These are phyloP conservation scores for Aspergillus fischeri DNA, from an alignment of 2,329 filamentous ascomycete species.

Conservation along the genomic window DNA sequence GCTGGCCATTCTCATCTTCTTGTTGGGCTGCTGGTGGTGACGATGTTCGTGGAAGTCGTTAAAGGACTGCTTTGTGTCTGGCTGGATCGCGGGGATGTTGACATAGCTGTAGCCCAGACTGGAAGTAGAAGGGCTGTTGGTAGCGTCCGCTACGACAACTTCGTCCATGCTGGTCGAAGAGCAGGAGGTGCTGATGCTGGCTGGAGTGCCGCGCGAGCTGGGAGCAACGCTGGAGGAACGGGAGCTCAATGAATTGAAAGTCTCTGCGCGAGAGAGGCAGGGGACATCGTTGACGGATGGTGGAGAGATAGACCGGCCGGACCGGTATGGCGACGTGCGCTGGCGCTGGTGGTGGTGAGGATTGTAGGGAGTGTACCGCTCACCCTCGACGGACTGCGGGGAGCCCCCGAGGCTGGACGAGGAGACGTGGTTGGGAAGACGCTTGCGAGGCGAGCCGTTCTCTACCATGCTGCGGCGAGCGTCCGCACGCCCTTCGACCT, in stretches of 20 bases:
- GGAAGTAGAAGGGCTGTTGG: conserved; percentile 28
- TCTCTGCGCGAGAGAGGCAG: conserved; percentile 38
- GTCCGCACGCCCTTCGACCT: conserved; percentile 28
- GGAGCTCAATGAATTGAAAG: conserved; percentile 39
- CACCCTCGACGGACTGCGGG: conserved; percentile 27
- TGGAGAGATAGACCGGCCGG: conserved; percentile 39
- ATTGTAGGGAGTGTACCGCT: conserved; percentile 37
- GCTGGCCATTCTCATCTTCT: conserved; percentile 37
- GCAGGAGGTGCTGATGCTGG: conserved; percentile 38
- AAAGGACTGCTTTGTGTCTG: conserved; percentile 29
- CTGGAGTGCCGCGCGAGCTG: conserved; percentile 42
- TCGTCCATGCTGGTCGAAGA: conserved; percentile 33
- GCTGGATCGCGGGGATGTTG: conserved; percentile 25
- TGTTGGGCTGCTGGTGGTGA: conserved; percentile 31
- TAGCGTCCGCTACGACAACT: conserved; percentile 31
- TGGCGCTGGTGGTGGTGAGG: conserved; percentile 19
- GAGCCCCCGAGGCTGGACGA: conserved; percentile 27
- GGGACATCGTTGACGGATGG: conserved; percentile 44
- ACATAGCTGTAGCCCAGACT: conserved; percentile 34
- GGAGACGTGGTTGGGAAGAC: conserved; percentile 27
- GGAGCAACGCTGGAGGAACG: conserved; percentile 43
- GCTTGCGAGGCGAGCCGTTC: conserved; percentile 16
- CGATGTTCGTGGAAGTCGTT: conserved; percentile 8
- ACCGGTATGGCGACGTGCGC: conserved; percentile 32
- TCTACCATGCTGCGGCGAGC: conserved; percentile 13